Evolutionary conservation across 805 yeast genomes (phyloP), one percentile per base, ranked within the genome.

Genomic region (Tetrapisispora phaffii): DNA sequence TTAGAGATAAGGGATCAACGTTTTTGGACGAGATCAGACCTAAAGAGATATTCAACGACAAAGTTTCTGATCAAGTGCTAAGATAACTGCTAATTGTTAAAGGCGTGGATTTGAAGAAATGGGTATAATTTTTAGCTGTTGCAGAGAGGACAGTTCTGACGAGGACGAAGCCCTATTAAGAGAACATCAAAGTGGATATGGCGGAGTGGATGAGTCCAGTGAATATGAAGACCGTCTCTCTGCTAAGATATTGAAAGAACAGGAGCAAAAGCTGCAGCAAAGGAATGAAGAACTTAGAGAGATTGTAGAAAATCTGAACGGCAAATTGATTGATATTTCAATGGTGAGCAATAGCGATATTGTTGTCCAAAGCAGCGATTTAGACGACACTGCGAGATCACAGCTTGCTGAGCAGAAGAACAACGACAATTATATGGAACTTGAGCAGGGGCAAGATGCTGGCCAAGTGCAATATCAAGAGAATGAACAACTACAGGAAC

Each of bases 321-420:
- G 62, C 44, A 60, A 57, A 39, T 50, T 60, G 23, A 60, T 63
- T 23, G 67, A 63, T 43, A 63, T 63, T n/a, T 61, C 65, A 2
- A 60, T 63, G 67, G 56, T 63, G 21, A 59, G 57, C 41, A 60
- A 62, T 44, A 60, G 66, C 43, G 66, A 65, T 7, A 60, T 62
- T 17, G 66, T 62, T 7, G 42, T 57, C 4, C 58, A 40, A 44
- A 34, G 35, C 20, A 40, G 15, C 15, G 41, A 31, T 31, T 31
- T 40, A 12, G 37, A 31, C 13, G 38, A 39, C 21, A 20, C 24
- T 4, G 17, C 7, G 5, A 36, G 39, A 23, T 15, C 7, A 3
- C 39, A 36, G 15, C 15, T 2, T 7, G 4, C 21, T 23, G 39
- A 12, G 8, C 16, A 23, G 4, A 26, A 36, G 3, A 36, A 2